Evolutionary conservation across 495 filamentous ascomycete genomes (phyloP), one percentile per base, ranked within the genome.

Genomic region (Hyaloscypha variabilis): DNA sequence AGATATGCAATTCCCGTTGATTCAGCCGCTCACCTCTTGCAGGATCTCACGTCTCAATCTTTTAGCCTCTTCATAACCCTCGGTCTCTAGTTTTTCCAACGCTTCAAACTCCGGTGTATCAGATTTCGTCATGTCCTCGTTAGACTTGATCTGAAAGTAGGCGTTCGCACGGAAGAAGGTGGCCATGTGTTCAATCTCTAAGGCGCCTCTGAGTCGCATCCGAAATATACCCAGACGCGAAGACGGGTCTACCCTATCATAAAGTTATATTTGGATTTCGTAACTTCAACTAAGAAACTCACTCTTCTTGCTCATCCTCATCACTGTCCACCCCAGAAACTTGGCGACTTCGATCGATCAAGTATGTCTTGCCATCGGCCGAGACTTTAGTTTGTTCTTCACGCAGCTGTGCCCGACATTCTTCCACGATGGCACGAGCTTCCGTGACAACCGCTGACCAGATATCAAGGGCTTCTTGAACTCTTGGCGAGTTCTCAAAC

Each of bases 81-180:
- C 83, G 19, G 81, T 81, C 77, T 97, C 94, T 6, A 83, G 75
- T 64, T 83, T 86, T 65, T 95, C 87, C 36, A 94, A 77, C 0
- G 75, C 69, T 64, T 80, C 79, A 70, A 88, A 93, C 26, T 89
- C 82, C 13, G 88, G 83, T 0, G 90, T 90, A 11, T 87, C 84
- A 4, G 88, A 86, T 23, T 74, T 72, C 0, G 84, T 90, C 51
- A 85, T 72, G n/a, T 82, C 77, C 31, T 83, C 73, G 59, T 94
- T 84, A 0, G 80, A 79, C 70, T 95, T 97, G 55, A 95, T 87
- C 72, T 96, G 90, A 71, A 83, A 97, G 64, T 89, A 91, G 1
- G 85, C 89, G 66, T 93, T 97, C 29, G 87, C 92, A 21, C 88
- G 86, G 73, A 96, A 97, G 74, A 97, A 98, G 0, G 85, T 80